A percentile compares a stretch with the other conserved stretches of the same genome.
phyloP scores from a whole-genome alignment of 2,329 filamentous ascomycete species.

The Cercospora sesami region DNA sequence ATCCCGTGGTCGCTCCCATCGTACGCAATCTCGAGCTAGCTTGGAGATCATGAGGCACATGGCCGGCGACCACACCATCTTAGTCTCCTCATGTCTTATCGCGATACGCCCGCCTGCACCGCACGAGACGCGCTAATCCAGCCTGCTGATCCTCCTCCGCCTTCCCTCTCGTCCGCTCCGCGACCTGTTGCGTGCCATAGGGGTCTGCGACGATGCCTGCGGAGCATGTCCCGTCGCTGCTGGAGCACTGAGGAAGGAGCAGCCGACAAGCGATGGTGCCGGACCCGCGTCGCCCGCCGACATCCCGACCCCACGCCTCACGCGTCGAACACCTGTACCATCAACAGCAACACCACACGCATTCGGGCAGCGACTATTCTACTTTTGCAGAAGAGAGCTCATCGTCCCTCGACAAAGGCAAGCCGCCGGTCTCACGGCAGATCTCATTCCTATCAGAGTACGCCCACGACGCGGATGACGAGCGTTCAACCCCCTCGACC shows the following conservation, averaged over 20 bases:
- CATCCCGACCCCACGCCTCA: background rate
- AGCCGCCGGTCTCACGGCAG: constrained; percentile 11
- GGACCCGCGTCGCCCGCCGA: constrained; percentile 1
- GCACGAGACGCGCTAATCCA: background rate
- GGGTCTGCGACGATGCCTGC: background rate
- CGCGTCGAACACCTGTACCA: background rate
- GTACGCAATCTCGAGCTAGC: constrained; percentile 16
- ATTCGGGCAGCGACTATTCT: constrained; percentile 3
- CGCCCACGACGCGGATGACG: constrained; percentile 29
- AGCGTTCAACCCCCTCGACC: constrained; percentile 24
- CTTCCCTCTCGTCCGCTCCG: background rate
- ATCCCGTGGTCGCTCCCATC: constrained; percentile 7
- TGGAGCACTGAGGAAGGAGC: constrained; percentile 2
- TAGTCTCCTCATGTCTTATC: constrained; percentile 12
- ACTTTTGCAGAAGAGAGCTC: constrained; percentile 5
- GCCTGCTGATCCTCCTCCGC: background rate
- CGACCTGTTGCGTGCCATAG: background rate
- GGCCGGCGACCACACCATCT: constrained; percentile 2
- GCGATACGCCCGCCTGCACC: constrained; percentile 14
- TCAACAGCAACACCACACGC: background rate
- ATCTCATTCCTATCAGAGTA: constrained; percentile 16
- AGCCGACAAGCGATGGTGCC: constrained; percentile 8
- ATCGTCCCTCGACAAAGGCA: constrained; percentile 9
- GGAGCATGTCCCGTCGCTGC: background rate
- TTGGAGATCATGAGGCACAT: constrained; percentile 16